phyloP scores from a whole-genome alignment of 371 early-diverging fungal species.

The Racocetra persica region DNA sequence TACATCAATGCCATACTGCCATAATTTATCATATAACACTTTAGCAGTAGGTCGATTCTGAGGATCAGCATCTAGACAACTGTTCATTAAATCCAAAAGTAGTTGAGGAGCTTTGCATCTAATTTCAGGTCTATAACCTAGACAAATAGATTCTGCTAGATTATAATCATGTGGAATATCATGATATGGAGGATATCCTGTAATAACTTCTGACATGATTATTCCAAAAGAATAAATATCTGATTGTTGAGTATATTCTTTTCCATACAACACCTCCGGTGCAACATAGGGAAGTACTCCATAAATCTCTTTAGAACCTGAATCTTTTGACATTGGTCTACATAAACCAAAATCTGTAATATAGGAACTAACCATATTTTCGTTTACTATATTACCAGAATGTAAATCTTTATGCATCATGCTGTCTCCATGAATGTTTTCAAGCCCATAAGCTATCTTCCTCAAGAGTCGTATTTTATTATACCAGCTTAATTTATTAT shows the following conservation, averaged over 20 bases:
- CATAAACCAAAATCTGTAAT: conserved; percentile 3
- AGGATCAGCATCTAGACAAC: no score
- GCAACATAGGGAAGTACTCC: conserved; percentile 22
- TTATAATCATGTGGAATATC: neutral
- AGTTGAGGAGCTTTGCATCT: no score
- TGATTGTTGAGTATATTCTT: neutral
- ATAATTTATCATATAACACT: no score
- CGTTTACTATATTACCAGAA: neutral
- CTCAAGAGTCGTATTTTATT: no score
- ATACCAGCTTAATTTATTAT: conserved; percentile 20
- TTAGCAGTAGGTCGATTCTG: no score
- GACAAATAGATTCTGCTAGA: no score
- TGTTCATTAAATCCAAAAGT: no score
- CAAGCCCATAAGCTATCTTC: neutral
- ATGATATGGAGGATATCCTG: conserved; percentile 9
- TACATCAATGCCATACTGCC: no score
- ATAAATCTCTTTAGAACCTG: neutral
- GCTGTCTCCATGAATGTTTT: neutral
- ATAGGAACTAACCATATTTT: no score
- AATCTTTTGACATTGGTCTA: neutral
- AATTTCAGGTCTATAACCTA: no score
- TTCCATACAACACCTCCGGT: neutral
- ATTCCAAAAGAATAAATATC: conserved; percentile 32
- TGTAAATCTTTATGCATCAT: conserved; percentile 12
- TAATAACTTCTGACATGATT: conserved; percentile 3